Base-by-base conservation (phyloP, 306 rosid species). In the Pterocarpus macrocarpus region DNA sequence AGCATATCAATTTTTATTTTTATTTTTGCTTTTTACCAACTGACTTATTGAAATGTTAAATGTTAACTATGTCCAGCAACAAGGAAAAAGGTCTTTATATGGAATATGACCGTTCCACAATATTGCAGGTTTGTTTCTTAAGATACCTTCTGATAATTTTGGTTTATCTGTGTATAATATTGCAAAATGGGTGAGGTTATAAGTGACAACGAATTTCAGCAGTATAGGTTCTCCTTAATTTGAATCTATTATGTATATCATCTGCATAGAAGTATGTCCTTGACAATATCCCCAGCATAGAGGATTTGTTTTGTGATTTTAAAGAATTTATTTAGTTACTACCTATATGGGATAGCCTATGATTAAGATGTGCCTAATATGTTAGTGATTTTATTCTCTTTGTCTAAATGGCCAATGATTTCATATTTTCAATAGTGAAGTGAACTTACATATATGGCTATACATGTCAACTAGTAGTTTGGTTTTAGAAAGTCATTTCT, bases 81-180 rank as follows among this genome's bases (percentile, higher is more conserved):
- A 95, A 93, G 89, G 99, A 93, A 84, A 95, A 93, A 78, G 95
- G 99, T 64, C 90, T 90, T 49, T 95, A 95, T 84, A 93, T 95
- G 97, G 99, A 95, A 85, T 91, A 93, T 85, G 99, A 95, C 69
- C 87, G 97, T 53, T 95, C 99, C 73, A 95, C 99, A 43, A 5
- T 95, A 63, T 87, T 89, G 63, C 99, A 95, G 99, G 99, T 95
- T 56, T 66, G 86, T 82, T 86, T 80, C 81, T 50, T 47, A 56
- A 45, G 58, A 77, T 71, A 35, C 61, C 4, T 34, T 67, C 11
- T 53, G 62, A 64, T 58, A 58, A 58, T 44, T 69, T 52, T 76
- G 50, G 49, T 69, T 79, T 61, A 28, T 52, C 43, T 38, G 10
- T 45, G 36, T 7, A 39, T 33, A 63, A 71, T 75, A 61, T 64